phyloP scores from a whole-genome alignment of 139 green algal genomes.

The Picochlorum sp. region DNA sequence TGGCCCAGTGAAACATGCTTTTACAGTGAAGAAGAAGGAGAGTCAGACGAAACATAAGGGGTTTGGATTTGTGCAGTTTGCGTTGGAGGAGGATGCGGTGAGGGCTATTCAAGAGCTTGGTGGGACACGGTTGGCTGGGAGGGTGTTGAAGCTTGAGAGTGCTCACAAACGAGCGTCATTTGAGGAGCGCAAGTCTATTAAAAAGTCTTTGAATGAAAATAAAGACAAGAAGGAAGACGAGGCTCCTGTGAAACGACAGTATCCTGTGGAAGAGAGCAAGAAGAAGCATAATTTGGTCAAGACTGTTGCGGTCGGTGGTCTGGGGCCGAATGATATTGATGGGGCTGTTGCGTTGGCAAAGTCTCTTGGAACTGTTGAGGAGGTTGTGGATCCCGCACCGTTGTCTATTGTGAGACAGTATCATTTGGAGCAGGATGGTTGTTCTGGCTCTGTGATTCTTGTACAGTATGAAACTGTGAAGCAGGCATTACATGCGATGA shows the following conservation, averaged over 20 bases:
- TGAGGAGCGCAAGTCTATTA: constrained; percentile 51
- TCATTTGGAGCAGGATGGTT: constrained; percentile 70
- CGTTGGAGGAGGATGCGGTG: constrained; percentile 72
- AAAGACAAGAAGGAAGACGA: not conserved
- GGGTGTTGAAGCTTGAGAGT: constrained; percentile 72
- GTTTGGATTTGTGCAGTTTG: constrained; percentile 80
- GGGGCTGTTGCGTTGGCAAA: constrained; percentile 31
- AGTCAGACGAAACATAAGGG: constrained; percentile 42
- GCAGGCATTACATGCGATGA: constrained; percentile 57
- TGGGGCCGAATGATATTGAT: constrained; percentile 26
- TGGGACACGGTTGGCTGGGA: constrained; percentile 45
- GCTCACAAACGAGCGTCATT: constrained; percentile 56
- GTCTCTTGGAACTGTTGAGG: constrained; percentile 41
- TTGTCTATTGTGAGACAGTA: constrained; percentile 26
- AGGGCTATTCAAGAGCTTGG: constrained; percentile 57
- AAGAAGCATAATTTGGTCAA: constrained; percentile 61
- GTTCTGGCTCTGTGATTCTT: constrained; percentile 46
- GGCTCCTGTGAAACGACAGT: not conserved
- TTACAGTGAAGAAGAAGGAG: constrained; percentile 60
- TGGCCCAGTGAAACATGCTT: constrained; percentile 71
- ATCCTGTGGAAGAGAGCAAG: not conserved
- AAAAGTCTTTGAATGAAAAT: constrained; percentile 19
- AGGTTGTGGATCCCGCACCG: constrained; percentile 42
- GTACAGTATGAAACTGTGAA: constrained; percentile 62
- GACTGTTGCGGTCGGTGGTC: constrained; percentile 63